A percentile compares a stretch with the other conserved stretches of the same genome.
Conservation (phyloP, 2,329 filamentous ascomycete species). For the Botryotinia narcissicola region DNA sequence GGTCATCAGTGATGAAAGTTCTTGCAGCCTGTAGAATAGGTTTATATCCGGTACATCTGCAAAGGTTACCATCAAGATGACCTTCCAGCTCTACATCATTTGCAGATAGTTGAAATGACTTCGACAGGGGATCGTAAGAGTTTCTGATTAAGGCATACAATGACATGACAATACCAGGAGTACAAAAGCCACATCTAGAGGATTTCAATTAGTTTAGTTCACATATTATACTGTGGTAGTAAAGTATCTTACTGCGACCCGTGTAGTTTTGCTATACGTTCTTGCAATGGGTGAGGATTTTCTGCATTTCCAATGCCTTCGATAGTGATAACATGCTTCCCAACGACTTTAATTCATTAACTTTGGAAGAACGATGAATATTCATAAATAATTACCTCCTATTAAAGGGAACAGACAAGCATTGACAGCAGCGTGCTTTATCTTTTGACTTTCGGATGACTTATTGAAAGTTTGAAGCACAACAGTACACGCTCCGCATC, state of each 20-base stretch:
- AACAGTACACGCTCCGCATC: constrained; percentile 91
- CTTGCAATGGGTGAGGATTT: constrained; percentile 81
- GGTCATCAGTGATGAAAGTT: constrained; percentile 61
- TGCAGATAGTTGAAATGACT: constrained; percentile 48
- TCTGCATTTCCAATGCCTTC: constrained; percentile 88
- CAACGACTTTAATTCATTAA: constrained; percentile 58
- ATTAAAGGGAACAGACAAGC: constrained; percentile 63
- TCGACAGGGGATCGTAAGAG: constrained; percentile 58
- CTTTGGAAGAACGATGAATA: not conserved
- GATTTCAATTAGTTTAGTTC: not conserved
- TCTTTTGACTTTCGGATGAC: constrained; percentile 65
- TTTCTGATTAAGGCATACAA: constrained; percentile 88
- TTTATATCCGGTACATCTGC: constrained; percentile 89
- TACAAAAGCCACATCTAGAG: constrained; percentile 64
- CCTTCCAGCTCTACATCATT: constrained; percentile 78
- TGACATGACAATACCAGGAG: constrained; percentile 95
- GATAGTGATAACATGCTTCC: constrained; percentile 95
- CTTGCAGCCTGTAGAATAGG: constrained; percentile 93
- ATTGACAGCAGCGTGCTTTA: constrained; percentile 94
- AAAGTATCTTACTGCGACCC: constrained; percentile 70
- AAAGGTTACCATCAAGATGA: constrained; percentile 89
- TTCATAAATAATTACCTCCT: constrained; percentile 26
- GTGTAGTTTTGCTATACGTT: constrained; percentile 84
- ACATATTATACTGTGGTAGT: not conserved
- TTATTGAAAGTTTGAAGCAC: constrained; percentile 71